Evolutionary conservation across 2,329 filamentous ascomycete species (phyloP), one percentile per base, ranked within the genome.

Genomic region (Alternaria infectoria): DNA sequence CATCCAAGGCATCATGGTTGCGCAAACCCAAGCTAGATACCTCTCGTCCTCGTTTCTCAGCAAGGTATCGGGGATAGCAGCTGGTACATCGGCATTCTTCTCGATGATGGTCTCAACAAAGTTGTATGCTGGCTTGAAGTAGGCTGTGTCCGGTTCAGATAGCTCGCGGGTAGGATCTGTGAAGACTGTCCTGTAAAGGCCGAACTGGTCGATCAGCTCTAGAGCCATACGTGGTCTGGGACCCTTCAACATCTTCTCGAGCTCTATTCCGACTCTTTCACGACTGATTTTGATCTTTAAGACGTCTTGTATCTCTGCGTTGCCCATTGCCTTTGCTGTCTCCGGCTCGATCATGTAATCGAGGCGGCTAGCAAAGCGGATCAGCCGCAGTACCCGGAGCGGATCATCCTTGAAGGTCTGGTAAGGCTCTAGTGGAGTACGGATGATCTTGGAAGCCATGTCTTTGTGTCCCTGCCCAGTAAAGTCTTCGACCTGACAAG

Each of bases 331-430:
- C 45, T 83, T 76, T 73, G 91, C 87, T 0, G 91, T 90, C 28
- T 86, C 84, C 0, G 84, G 77, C 66, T 96, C 91, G 67, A 99
- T 97, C 10, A 80, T 83, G 76, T 97, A 99, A 49, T 86, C 85
- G 8, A 98, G 85, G 19, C 94, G 87, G 73, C 93, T 96, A 5
- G 95, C 93, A 81, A 99, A 98, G 59, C 96, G 89, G 54, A 99
- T 91, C 56, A 98, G 84, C 51, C 95, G 88, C 64, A 98, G 82
- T 4, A 98, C 91, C 17, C 96, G 87, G 23, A 99, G 83, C 12
- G 96, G 96, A 74, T 98, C 95, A 75, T 98, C 95, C 78, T 90
- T 93, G 81, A 99, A 98, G 0, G 95, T 99, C 77, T 97, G 91
- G 56, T 92, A 89, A 23, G 95, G 94, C 56, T 93, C 91, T 45